Evolutionary conservation across 768 basidiomycete genomes (phyloP).

Genomic region (Phaffia tasmanica): DNA sequence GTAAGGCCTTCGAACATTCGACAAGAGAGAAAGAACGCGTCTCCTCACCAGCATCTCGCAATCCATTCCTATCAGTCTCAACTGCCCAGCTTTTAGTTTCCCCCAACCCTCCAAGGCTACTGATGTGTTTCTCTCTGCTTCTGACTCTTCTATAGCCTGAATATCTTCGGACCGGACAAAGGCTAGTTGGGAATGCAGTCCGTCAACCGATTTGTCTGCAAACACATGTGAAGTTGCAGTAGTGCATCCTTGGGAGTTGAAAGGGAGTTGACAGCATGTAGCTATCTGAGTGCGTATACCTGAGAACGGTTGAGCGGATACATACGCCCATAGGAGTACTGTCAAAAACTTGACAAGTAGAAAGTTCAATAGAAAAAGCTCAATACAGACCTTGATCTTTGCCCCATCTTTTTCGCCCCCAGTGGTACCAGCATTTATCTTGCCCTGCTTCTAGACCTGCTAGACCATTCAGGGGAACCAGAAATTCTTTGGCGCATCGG

Average conservation of each 20-base stretch:
- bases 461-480: conserved; percentile 40
- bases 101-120: conserved; percentile 43
- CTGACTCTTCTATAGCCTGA: conserved; percentile 27
- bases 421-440: conserved; percentile 66
- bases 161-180: conserved; percentile 48
- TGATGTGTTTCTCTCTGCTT: conserved; percentile 10
- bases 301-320: not conserved
- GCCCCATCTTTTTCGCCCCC: conserved; percentile 58
- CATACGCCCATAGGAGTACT: not conserved
- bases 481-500: conserved; percentile 59
- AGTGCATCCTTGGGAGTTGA: conserved; percentile 56
- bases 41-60: conserved; percentile 71
- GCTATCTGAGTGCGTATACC: conserved; percentile 51
- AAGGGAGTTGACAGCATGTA: conserved; percentile 64
- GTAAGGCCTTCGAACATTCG: not conserved
- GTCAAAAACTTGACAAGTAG: not conserved
- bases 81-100: conserved; percentile 25
- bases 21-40: not conserved
- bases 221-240: conserved; percentile 75
- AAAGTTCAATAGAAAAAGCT: not conserved
- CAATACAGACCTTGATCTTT: conserved; percentile 52
- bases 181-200: conserved; percentile 61
- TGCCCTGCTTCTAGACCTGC: conserved; percentile 40
- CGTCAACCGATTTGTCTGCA: conserved; percentile 56
- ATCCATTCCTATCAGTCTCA: conserved; percentile 62